phyloP scores from a whole-genome alignment of 1,284 basidiomycete species.

The Schizopora paradoxa region DNA sequence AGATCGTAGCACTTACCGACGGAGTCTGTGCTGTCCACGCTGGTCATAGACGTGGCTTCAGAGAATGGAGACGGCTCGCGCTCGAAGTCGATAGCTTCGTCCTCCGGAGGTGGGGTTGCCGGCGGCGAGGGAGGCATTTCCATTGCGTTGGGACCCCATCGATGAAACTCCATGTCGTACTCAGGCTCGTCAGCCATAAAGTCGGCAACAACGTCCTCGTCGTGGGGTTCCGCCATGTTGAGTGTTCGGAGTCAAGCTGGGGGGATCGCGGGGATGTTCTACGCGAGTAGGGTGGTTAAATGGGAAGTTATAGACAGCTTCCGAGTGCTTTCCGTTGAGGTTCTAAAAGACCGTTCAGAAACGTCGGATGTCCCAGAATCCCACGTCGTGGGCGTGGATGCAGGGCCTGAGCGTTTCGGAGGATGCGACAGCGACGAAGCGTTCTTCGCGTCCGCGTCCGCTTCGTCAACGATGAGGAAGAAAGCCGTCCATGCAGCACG shows the following conservation, averaged over 20 bases:
- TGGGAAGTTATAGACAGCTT: no score
- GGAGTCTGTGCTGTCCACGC: slow-evolving; percentile 12
- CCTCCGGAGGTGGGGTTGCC: slow-evolving; percentile 10
- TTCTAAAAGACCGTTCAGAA: no score
- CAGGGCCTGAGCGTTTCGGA: no score
- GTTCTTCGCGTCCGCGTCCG: no score
- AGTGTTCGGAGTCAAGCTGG: neutral
- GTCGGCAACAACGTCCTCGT: slow-evolving; percentile 4
- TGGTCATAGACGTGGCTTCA: slow-evolving; percentile 17
- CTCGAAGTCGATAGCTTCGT: neutral
- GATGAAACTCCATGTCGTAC: slow-evolving; percentile 17
- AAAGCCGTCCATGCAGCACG: no score
- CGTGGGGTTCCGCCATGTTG: neutral
- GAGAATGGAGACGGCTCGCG: slow-evolving; percentile 16
- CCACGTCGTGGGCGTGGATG: no score
- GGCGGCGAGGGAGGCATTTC: slow-evolving; percentile 17
- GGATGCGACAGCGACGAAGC: no score
- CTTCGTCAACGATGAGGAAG: no score
- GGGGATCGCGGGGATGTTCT: no score
- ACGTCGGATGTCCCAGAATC: no score
- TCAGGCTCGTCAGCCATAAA: slow-evolving; percentile 15
- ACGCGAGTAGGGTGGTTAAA: no score
- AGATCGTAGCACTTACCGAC: slow-evolving; percentile 7
- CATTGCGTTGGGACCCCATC: slow-evolving; percentile 15
- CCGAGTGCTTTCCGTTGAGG: no score